A percentile compares a stretch with the other conserved stretches of the same genome.
Evolutionary conservation across 192 early-diverging fungal genomes (phyloP).

Genomic region (Backusella australiensis): DNA sequence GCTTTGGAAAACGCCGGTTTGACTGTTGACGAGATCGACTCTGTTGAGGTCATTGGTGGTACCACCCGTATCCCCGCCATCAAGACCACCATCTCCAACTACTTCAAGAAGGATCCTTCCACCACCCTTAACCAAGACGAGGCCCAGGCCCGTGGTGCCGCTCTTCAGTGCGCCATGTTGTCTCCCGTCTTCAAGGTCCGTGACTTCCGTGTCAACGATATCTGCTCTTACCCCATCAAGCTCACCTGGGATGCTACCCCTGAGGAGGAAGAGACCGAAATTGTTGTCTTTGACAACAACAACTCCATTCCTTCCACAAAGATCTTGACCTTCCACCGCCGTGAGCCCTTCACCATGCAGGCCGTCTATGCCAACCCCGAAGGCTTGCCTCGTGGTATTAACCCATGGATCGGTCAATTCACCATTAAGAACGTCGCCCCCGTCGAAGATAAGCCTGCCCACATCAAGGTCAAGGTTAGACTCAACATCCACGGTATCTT

Average conservation of each 20-base stretch:
- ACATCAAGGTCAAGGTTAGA: conserved; percentile 89
- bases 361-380: conserved; percentile 74
- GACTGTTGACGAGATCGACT: conserved; percentile 81
- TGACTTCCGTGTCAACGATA: conserved; percentile 91
- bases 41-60: conserved; percentile 94
- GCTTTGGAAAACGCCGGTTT: conserved; percentile 77
- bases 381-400: conserved; percentile 72
- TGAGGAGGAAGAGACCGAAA: conserved; percentile 74
- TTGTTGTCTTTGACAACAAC: conserved; percentile 86
- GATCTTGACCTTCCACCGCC: conserved; percentile 90
- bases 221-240: conserved; percentile 86
- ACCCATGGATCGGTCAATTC: conserved; percentile 82
- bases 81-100: conserved; percentile 84
- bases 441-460: conserved; percentile 65
- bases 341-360: conserved; percentile 78
- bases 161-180: conserved; percentile 95
- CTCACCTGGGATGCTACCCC: conserved; percentile 81
- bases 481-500: conserved; percentile 85
- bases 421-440: conserved; percentile 80
- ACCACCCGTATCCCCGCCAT: conserved; percentile 93
- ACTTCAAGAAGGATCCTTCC: conserved; percentile 86
- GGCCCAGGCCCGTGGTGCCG: conserved; percentile 93
- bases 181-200: conserved; percentile 98
- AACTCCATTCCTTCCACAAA: conserved; percentile 89
- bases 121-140: conserved; percentile 98